Evolutionary conservation across 2,329 filamentous ascomycete species (phyloP), one percentile per base, ranked within the genome.

Genomic region (Botrytis medusae): DNA sequence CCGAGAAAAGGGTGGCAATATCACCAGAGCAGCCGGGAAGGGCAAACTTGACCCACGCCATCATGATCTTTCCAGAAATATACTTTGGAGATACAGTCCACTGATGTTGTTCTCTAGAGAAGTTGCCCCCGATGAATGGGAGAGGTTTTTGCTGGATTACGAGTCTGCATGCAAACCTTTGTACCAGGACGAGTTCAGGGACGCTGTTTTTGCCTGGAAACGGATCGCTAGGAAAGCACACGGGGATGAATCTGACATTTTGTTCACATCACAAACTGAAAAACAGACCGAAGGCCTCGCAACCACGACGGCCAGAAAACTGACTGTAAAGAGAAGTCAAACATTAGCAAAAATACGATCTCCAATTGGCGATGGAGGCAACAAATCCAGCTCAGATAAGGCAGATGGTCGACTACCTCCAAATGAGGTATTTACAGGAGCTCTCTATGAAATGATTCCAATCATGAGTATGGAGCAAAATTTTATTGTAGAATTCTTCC

Each of bases 401-500:
- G 84, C 88, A 64, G 90, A 91, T 77, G 90, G 89, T 71, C 89
- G 90, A 78, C 87, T 92, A 73, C 87, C 92, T 77, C 90, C 93
- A 0, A 95, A 91, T 77, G 94, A 97, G 82, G 90, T 93, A 4
- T 97, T 98, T 82, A 87, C 89, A 0, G 91, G 90, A 54, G 90
- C 93, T 20, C 84, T 98, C 75, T 92, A 96, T 73, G 94, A 98
- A 79, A 89, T 96, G 76, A 84, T 95, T 62, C 93, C 92, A 9
- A 87, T 97, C 72, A 90, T 98, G 74, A 91, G 94, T 77, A 95
- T 95, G 81, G 96, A 99, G 83, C 95, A 99, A 81, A 98, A 98
- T 81, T 99, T 98, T 80, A 86, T 98, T 67, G 91, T 97, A n/a
- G 94, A 97, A 78, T 96, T 98, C 82, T 98, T 98, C 87, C 95